Base-by-base conservation (phyloP, 2,329 filamentous ascomycete genomes). In the Apiospora rasikravindrae region DNA sequence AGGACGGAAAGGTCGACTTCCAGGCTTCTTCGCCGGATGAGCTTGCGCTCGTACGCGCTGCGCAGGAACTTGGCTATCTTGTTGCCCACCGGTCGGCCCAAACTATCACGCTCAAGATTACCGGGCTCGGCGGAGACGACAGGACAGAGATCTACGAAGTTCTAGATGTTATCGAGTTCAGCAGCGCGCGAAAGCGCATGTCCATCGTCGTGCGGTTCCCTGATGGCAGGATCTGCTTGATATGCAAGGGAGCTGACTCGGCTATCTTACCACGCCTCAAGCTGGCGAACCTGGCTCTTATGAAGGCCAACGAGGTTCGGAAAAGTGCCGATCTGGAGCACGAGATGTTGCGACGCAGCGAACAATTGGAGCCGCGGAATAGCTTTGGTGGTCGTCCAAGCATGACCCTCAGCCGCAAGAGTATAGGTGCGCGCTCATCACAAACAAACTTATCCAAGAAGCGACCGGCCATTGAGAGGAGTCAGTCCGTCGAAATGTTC, bases 21-120 rank as follows among this genome's bases (percentile, higher is more conserved):
- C 95, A 98, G 82, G 94, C 95, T 22, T 93, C 95, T 0, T 98
- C 95, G 0, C 95, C 95, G 0, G 95, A 98, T 79, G 95, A 98
- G 79, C 84, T 97, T 69, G 95, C 95, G 10, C 87, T 98, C 42
- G 94, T 98, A 0, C 88, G 90, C 76, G 95, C 95, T 16, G 95
- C 95, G 0, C 91, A 94, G 77, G 95, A 98, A 76, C 87, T 98
- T 47, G 95, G 94, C 0, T 97, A 93, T 76, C 81, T 94, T 2
- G 89, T 97, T 10, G 87, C 92, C 68, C 92, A 95, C 74, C 89
- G 94, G 69, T 91, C 95, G 42, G 88, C 93, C 0, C 89, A 91
- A 68, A 90, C 88, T 0, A 89, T 98, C 51, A 90, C 88, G 0
- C 76, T 91, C 10, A 83, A 82, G 33, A 80, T 88, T 26, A 80